Evolutionary conservation across 2,329 filamentous ascomycete species (phyloP), one percentile per base, ranked within the genome.

Genomic region (Annulohypoxylon truncatum): DNA sequence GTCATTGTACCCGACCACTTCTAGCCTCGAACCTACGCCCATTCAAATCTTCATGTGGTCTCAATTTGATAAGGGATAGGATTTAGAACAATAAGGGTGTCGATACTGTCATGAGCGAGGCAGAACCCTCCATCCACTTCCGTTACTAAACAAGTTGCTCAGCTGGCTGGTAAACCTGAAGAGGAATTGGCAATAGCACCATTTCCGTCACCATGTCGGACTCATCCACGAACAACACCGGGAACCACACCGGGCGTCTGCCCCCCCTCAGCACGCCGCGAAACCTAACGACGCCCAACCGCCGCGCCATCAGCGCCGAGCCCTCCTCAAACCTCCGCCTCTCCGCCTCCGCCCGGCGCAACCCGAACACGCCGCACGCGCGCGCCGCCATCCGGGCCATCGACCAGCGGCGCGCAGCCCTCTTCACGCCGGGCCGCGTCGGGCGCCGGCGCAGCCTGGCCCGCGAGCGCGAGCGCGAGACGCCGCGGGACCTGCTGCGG

Each of bases 371-470:
- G 15, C 88, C 88, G 0, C 88, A 90, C 74, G 87, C 85, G 48
- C 85, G 84, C 70, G 88, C 87, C 9, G 88, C 88, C 44, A 84
- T 83, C 50, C 82, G 85, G 47, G 84, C 87, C 29, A 81, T 90
- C 55, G 83, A 89, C 69, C 82, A 85, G 67, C 85, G 88, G 4
- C 84, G 88, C 42, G 84, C 85, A 2, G 86, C 86, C 48, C 80
- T 88, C 50, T 83, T 89, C 66, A 90, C 88, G 0, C 88, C 88
- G 0, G 87, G 86, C 15, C 84, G 84, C 67, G 83, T 83, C 7
- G 66, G 66, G 56, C 83, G 85, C 18, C 82, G 88, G n/a, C 83
- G 83, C 70, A 90, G 87, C 73, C 73, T 85, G 2, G 66, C 54
- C 53, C 83, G 84, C 81, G 86, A 54, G 82, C 85, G 66, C 1